Base-by-base conservation (phyloP, 768 basidiomycete genomes). In the Leccinum uliginosum region DNA sequence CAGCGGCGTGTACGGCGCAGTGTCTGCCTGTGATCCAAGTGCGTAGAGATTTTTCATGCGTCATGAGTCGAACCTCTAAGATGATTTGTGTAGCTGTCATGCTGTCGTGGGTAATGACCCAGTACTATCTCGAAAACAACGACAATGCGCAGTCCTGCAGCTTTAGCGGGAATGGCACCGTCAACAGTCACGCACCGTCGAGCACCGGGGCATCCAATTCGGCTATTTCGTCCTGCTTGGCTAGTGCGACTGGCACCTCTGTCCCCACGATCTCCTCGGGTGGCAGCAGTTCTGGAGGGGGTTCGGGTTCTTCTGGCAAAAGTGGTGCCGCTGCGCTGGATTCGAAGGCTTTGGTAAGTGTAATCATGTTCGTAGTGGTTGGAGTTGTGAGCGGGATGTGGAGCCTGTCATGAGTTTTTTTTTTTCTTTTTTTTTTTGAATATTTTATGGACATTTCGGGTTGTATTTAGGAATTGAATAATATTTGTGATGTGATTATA, bases 121-220 rank as follows among this genome's bases (percentile, higher is more conserved):
- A 84, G 57, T 93, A 81, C 70, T 95, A 87, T 67, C 83, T 89
- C 65, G 69, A 76, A 29, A 81, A 81, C 54, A 80, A 80, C 69
- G 80, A 81, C 59, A 74, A 84, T 53, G 66, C 74, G 17, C 75
- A 80, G 51, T 78, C 89, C 8, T 96, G 93, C 74, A 82, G 80
- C 75, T 96, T 97, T 68, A 71, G 72, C 52, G 92, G 93, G 8
- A 97, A 97, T 67, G 93, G 85, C 6, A 91, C 90, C 15, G 76
- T 91, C 60, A 89, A 90, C 64, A 11, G 75, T 15, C 67, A 66
- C 3, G 82, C 83, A 15, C 78, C 86, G 29, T 67, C 86, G 7
- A 66, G 70, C 48, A 73, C 73, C 15, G 73, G 78, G 10, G 77
- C 78, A 27, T 82, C 83, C 43, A 75, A 75, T 55, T 72, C 83